Conservation (phyloP, 2,329 filamentous ascomycete genomes). For the Davidsoniella neocaledoniae region DNA sequence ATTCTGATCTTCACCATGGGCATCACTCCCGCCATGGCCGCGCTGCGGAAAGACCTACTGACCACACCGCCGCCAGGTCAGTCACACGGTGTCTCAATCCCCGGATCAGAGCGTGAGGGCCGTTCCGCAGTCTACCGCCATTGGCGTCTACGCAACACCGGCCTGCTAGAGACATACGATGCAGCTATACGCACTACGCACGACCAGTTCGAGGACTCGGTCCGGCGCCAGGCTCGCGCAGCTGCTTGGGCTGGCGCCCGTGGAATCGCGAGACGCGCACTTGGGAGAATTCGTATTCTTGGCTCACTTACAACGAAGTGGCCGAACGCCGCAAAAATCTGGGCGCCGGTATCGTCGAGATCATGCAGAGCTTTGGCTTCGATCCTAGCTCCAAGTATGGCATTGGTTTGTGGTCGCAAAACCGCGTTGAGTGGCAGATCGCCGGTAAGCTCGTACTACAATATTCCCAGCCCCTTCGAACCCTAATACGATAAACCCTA, state of each 20-base stretch:
- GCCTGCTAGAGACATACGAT: conserved; percentile 54
- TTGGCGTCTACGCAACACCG: conserved; percentile 56
- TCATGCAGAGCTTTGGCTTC: conserved; percentile 59
- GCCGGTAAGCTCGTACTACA: conserved; percentile 32
- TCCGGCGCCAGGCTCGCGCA: conserved; percentile 44
- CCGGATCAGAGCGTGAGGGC: conserved; percentile 55
- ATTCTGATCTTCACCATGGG: not conserved
- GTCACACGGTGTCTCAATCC: conserved; percentile 63
- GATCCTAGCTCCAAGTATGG: conserved; percentile 45
- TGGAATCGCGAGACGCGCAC: conserved; percentile 61
- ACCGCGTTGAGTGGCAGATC: conserved; percentile 77
- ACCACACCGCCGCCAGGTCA: conserved; percentile 52
- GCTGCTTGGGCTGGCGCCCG: conserved; percentile 63
- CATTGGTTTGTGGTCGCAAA: conserved; percentile 73
- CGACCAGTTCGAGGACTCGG: conserved; percentile 61
- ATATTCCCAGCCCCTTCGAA: not conserved
- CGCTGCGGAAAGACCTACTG: conserved; percentile 28
- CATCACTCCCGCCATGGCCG: conserved; percentile 1
- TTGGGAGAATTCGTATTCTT: conserved; percentile 60
- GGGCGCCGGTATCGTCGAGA: conserved; percentile 67
- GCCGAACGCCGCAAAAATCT: conserved; percentile 65
- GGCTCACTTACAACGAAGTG: conserved; percentile 71
- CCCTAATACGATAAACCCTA: no score
- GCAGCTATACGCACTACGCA: conserved; percentile 56
- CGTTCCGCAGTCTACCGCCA: conserved; percentile 69